A percentile compares a stretch with the other conserved stretches of the same genome.
Conservation (phyloP, 495 filamentous ascomycete genomes). For the Neurospora sp. region DNA sequence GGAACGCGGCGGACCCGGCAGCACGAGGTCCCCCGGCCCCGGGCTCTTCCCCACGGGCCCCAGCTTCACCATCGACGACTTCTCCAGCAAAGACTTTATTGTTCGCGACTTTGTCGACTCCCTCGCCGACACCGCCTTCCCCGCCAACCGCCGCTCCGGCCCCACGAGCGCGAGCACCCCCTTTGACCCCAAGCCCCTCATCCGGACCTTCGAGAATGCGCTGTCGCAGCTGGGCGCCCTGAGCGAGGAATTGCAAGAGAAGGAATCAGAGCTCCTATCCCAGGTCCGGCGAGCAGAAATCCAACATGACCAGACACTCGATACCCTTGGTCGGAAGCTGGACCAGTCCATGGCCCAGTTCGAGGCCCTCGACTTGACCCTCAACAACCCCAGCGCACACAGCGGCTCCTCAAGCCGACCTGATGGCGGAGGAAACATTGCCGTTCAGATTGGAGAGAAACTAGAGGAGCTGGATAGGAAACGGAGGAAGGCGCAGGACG, state of each 20-base stretch:
- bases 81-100: conserved; percentile 88
- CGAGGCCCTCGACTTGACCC: conserved; percentile 71
- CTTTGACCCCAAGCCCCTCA: conserved; percentile 96
- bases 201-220: conserved; percentile 83
- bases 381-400: conserved; percentile 40
- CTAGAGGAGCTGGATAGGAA: conserved; percentile 92
- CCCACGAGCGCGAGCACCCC: conserved; percentile 53
- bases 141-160: conserved; percentile 63
- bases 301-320: conserved; percentile 82
- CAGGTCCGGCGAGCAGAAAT: conserved; percentile 84
- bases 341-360: conserved; percentile 86
- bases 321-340: conserved; percentile 73
- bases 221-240: conserved; percentile 67
- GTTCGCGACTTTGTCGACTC: conserved; percentile 94
- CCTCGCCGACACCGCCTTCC: conserved; percentile 75
- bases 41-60: conserved; percentile 69
- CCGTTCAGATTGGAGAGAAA: conserved; percentile 89
- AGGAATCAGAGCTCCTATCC: conserved; percentile 81
- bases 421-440: conserved; percentile 66
- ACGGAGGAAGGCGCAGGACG: conserved; percentile 78
- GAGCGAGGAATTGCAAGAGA: conserved; percentile 73
- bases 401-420: conserved; percentile 25
- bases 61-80: conserved; percentile 76
- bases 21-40: conserved; percentile 58
- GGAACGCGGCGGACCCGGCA: conserved; percentile 32